Base-by-base conservation (phyloP, 148 eudicot genomes). In the Tetragonia tetragonoides region DNA sequence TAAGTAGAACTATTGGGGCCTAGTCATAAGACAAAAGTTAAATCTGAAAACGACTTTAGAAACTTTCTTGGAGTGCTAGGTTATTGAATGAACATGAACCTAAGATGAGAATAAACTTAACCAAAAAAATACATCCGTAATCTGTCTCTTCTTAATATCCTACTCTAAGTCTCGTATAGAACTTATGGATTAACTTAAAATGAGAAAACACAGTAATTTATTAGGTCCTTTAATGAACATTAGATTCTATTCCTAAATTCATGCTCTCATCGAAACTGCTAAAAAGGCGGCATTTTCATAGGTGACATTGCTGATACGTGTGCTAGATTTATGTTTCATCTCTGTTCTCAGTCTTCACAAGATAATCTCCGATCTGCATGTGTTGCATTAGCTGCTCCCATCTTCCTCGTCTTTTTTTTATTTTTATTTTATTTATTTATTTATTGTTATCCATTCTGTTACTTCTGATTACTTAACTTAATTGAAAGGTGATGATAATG, bases 401-500 rank as follows among this genome's bases (percentile, higher is more conserved):
- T 68, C 37, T 54, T 67, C 60, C 37, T 39, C 16, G 57, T 41
- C 60, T 20, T 59, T 51, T 28, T 28, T 28, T 28, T 28, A 28
- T 28, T 28, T 28, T 28, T 28, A 28, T 28, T 28, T 28, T 28
- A 28, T 28, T 28, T 28, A 28, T 28, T 28, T 28, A 28, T 28
- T 18, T 24, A 24, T 67, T 38, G 42, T 15, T 39, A 37, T 65
- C 6, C 10, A 24, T 41, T 18, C 54, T 73, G 61, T 49, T 46
- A 54, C 44, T n/a, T 57, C 54, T 72, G 80, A 77, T 65, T 72
- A 37, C 56, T 56, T 59, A 28, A 15, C 74, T 69, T 64, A 63
- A 21, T 68, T 78, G 64, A 41, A 78, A 70, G 79, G 81, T 74
- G 77, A 79, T 88, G 92, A 64, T 79, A 76, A 77, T 24, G 83